Conservation (phyloP, 768 basidiomycete species). For the Cubamyces lactineus region DNA sequence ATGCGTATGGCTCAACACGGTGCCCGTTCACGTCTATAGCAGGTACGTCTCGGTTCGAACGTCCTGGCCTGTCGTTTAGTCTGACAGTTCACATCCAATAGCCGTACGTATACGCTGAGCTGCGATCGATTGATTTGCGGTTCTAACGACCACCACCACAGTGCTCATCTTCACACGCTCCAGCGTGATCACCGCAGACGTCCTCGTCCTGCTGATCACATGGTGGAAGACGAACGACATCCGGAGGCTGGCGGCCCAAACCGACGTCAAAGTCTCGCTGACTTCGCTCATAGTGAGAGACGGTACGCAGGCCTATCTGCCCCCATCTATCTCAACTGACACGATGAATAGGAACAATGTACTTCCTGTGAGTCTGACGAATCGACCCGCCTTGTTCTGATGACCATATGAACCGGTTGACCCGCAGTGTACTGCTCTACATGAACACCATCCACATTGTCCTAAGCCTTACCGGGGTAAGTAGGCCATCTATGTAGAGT, state of each 20-base stretch:
- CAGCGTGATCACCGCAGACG: constrained; percentile 7
- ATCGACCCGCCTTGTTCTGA: too few relatives aligned
- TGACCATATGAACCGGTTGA: not conserved
- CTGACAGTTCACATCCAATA: too few relatives aligned
- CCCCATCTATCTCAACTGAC: not conserved
- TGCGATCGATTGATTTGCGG: too few relatives aligned
- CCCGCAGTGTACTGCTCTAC: not conserved
- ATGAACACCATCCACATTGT: constrained; percentile 9
- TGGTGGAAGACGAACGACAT: constrained; percentile 7
- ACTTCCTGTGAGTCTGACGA: constrained; percentile 11
- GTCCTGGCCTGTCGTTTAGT: too few relatives aligned
- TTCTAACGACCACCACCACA: not conserved
- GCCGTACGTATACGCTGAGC: too few relatives aligned
- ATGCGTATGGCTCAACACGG: not conserved
- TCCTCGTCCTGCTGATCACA: constrained; percentile 9
- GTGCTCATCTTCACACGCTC: constrained; percentile 1
- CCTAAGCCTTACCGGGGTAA: not conserved
- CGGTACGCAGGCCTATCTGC: not conserved
- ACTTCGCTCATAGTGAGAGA: constrained; percentile 10
- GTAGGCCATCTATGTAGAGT: not conserved
- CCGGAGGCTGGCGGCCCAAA: not conserved
- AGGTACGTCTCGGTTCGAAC: not conserved
- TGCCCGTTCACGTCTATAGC: not conserved
- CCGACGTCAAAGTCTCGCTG: not conserved
- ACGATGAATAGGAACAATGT: constrained; percentile 6